phyloP scores from a whole-genome alignment of 2,329 filamentous ascomycete species.

The Taxawa tesnikishii region DNA sequence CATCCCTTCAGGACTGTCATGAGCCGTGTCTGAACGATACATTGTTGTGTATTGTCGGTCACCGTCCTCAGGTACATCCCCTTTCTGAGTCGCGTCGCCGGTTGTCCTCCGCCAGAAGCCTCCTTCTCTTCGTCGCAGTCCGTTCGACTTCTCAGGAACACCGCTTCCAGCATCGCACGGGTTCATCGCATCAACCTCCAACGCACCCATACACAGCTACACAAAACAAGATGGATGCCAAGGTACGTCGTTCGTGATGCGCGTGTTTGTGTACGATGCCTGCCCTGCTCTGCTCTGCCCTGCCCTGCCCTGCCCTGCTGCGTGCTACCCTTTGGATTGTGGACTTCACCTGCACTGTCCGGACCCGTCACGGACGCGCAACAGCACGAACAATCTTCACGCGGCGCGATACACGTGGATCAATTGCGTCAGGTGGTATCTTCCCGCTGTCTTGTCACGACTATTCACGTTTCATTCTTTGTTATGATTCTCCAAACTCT shows the following conservation, averaged over 20 bases:
- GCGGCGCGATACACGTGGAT: neutral
- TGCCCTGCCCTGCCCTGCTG: no score
- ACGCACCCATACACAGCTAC: conserved; percentile 1
- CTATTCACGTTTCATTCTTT: neutral
- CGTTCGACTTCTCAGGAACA: conserved; percentile 4
- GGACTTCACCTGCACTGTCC: neutral
- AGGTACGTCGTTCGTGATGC: conserved; percentile 25
- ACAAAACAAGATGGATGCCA: conserved; percentile 28
- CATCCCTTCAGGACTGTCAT: no score
- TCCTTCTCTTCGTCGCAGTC: neutral
- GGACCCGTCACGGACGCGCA: no score
- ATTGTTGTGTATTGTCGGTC: neutral
- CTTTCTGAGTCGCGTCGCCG: neutral
- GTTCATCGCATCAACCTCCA: conserved; percentile 1
- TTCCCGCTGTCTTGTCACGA: neutral
- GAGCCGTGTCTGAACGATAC: no score
- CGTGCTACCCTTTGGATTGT: no score
- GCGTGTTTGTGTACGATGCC: no score
- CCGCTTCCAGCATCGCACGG: conserved; percentile 1
- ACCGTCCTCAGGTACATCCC: neutral
- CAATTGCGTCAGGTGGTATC: neutral
- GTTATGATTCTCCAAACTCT: neutral
- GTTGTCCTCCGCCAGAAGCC: neutral
- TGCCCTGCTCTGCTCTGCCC: no score
- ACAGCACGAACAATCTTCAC: no score